Conservation (phyloP, 2,329 filamentous ascomycete genomes). For the Sphaerulina musiva region DNA sequence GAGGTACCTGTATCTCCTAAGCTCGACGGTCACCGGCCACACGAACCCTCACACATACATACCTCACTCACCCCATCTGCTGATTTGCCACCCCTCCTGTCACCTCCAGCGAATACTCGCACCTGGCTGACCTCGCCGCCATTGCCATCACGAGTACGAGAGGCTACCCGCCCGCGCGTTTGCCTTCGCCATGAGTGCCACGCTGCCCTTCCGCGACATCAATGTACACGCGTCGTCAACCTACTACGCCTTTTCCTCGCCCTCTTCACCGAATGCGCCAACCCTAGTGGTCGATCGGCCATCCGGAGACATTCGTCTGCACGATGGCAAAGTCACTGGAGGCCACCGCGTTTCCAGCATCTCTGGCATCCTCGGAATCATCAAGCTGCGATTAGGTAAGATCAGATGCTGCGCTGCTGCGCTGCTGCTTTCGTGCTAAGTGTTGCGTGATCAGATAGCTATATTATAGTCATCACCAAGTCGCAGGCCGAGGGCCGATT, state of each 20-base stretch:
- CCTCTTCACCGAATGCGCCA: slow-evolving; percentile 82
- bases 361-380: slow-evolving; percentile 86
- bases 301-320: slow-evolving; percentile 80
- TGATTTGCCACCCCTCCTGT: not conserved
- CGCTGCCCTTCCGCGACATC: slow-evolving; percentile 84
- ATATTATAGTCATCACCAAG: slow-evolving; percentile 94
- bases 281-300: slow-evolving; percentile 86
- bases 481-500: slow-evolving; percentile 82
- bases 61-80: too few relatives aligned
- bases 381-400: slow-evolving; percentile 84
- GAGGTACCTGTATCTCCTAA: too few relatives aligned
- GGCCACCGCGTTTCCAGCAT: slow-evolving; percentile 88
- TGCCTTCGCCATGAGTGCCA: slow-evolving; percentile 41
- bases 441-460: slow-evolving; percentile 62
- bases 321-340: slow-evolving; percentile 67
- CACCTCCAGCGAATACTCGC: not conserved
- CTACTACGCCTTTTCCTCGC: slow-evolving; percentile 93
- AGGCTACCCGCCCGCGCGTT: not conserved
- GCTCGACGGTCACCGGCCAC: too few relatives aligned
- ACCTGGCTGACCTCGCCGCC: not conserved
- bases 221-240: slow-evolving; percentile 89
- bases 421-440: slow-evolving; percentile 7
- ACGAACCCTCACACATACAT: too few relatives aligned
- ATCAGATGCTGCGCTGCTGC: slow-evolving; percentile 14
- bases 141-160: not conserved